These are phyloP conservation scores for Aureobasidium melanogenum DNA, from an alignment of 2,329 filamentous ascomycete genomes.

Conservation along the genomic window DNA sequence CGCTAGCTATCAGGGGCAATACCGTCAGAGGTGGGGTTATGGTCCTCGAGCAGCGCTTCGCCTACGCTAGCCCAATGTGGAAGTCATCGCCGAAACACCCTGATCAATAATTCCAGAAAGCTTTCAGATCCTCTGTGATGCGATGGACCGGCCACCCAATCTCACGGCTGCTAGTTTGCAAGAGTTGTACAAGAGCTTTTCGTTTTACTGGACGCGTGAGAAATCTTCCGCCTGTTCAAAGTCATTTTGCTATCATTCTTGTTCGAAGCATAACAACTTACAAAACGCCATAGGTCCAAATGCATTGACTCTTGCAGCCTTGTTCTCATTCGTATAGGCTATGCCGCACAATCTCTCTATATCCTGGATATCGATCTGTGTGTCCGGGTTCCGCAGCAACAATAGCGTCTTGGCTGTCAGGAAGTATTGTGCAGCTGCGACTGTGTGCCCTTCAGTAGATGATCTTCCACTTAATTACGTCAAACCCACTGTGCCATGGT, in stretches of 20 bases:
- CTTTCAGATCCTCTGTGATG: not conserved
- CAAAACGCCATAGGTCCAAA: conserved; percentile 7
- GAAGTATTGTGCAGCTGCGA: conserved; percentile 3
- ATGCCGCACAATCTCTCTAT: not conserved
- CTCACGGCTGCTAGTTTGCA: not conserved
- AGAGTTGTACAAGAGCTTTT: not conserved
- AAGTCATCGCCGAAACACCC: not conserved
- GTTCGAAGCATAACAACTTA: not conserved
- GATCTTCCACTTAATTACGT: not conserved
- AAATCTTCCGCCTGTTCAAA: not conserved
- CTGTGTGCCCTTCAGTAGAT: not conserved
- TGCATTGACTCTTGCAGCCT: conserved; percentile 3
- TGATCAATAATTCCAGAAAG: not conserved
- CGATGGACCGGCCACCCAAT: not conserved
- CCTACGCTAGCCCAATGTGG: not conserved
- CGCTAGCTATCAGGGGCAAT: not conserved
- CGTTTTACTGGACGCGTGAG: not conserved
- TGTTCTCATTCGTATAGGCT: not conserved
- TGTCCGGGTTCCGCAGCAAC: not conserved
- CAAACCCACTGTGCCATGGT: conserved; percentile 34
- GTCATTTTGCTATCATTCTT: not conserved
- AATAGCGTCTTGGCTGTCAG: not conserved
- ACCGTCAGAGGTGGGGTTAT: not conserved
- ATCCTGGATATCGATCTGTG: not conserved
- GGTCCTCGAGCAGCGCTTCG: not conserved